Evolutionary conservation across 148 eudicot genomes (phyloP).

Genomic region (Hydrangea macrophylla): DNA sequence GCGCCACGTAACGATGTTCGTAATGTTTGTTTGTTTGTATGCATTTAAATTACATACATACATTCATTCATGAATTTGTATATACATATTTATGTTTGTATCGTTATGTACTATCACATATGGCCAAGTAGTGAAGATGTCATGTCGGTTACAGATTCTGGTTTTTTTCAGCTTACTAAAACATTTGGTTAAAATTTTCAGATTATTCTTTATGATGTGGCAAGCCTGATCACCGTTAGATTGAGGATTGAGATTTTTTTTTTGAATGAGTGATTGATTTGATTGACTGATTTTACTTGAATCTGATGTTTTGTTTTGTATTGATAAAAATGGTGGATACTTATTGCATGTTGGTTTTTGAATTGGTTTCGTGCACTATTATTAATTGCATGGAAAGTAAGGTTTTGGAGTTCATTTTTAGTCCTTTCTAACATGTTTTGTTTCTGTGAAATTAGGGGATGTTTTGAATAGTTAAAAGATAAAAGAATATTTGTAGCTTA

Average conservation of each 20-base stretch:
- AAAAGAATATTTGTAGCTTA: neutral
- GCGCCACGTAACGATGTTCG: neutral
- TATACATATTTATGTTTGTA: no score
- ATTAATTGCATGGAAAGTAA: neutral
- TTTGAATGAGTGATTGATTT: neutral
- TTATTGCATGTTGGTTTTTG: neutral
- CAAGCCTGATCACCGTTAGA: neutral
- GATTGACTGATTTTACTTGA: neutral
- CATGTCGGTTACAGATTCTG: no score
- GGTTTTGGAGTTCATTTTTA: no score
- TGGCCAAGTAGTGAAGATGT: no score
- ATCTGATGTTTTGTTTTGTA: neutral
- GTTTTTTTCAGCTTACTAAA: no score
- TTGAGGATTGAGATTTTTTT: neutral
- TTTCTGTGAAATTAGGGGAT: constrained; percentile 9
- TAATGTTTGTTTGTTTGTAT: neutral
- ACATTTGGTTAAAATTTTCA: neutral
- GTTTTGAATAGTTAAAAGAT: neutral
- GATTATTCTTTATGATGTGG: neutral
- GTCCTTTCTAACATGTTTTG: no score
- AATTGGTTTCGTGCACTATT: neutral
- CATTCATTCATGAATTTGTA: no score
- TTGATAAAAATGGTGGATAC: neutral
- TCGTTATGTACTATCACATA: neutral
- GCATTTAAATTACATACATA: no score